Evolutionary conservation across 345 rosid genomes (phyloP), one percentile per base, ranked within the genome.

Genomic region (Populus deltoides): DNA sequence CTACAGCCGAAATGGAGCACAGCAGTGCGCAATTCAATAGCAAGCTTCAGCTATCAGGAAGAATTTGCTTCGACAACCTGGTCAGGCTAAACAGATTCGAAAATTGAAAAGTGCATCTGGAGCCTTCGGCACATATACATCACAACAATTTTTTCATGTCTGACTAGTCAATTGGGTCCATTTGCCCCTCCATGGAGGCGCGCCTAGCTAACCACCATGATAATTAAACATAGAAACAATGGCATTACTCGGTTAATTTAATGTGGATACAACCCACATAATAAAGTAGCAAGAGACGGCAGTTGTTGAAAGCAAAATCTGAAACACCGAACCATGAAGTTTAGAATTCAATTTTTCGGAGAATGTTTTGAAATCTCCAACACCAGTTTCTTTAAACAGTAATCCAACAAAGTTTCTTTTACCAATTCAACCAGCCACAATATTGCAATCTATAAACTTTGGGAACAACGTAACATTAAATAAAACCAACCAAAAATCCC

Each of bases 391-490:
- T 61, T 76, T 7, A 66, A 59, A 47, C 31, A 43, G 20, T 65
- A 51, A 45, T 41, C 47, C 55, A 71, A 66, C 43, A 57, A 25
- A 38, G 22, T 63, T 55, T 66, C 53, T 68, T 78, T 76, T 33
- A 57, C 81, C 82, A 79, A 75, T 77, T 74, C 66, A 72, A 74
- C 67, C 79, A 81, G 74, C 73, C 78, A 78, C 70, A 62, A 68
- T 47, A 74, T 57, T 72, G 74, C 69, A 69, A 79, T 80, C 75
- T 68, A 76, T 29, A 22, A 68, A 71, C 71, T 77, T 45, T 49
- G 77, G 62, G 61, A 57, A 71, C 78, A 76, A 61, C 22, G 76
- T 66, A 72, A 73, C 82, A 80, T 66, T 51, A 69, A 86, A 78
- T 78, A 81, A 59, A 57, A 72, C 76, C 79, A 78, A 66, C 77